Base-by-base conservation (phyloP, 1,139 yeast species). In the Kodamaea suecica region DNA sequence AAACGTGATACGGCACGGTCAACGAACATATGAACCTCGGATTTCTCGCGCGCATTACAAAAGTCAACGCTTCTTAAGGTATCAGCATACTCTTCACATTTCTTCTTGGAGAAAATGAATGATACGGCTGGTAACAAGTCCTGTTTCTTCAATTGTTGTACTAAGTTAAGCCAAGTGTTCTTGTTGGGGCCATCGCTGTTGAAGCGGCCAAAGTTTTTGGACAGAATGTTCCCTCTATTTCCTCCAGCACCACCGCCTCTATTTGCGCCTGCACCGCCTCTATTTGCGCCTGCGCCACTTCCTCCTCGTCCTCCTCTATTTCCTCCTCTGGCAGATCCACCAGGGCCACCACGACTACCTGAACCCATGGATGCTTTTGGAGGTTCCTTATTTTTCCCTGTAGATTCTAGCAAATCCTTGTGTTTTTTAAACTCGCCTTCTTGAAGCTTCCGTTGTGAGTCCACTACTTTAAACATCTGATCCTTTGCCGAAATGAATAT, bases 61-160 rank as follows among this genome's bases (percentile, higher is more conserved):
- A 87, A 86, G 52, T 88, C 94, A 30, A 86, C 66, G 26, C 88
- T 77, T 10, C 73, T 66, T 36, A 92, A 62, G 38, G 87, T 76
- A 44, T 80, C 85, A 0, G 97, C 97, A 57, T 85, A 90, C 46
- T 86, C 94, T 57, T 90, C 97, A 61, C 97, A 88, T 47, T 86
- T 75, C 55, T 88, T 88, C 53, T 92, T 87, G 23, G 97, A 87
- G 52, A 94, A 92, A 1, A 94, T 97, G 55, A 92, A 92, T 9
- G 86, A 67, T 12, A 92, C 98, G 4, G 87, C 96, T 1, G 99
- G 99, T 16, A 90, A 64, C 16, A 92, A 62, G 32, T 76, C 78
- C 32, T 82, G 69, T 31, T 74, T 72, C 45, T 79, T 78, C 47
- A 92, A 63, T 46, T 75, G 78, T 39, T 84, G 86, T n/a, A 86